Evolutionary conservation across 805 yeast genomes (phyloP), one percentile per base, ranked within the genome.

Genomic region (Candida boleticola): DNA sequence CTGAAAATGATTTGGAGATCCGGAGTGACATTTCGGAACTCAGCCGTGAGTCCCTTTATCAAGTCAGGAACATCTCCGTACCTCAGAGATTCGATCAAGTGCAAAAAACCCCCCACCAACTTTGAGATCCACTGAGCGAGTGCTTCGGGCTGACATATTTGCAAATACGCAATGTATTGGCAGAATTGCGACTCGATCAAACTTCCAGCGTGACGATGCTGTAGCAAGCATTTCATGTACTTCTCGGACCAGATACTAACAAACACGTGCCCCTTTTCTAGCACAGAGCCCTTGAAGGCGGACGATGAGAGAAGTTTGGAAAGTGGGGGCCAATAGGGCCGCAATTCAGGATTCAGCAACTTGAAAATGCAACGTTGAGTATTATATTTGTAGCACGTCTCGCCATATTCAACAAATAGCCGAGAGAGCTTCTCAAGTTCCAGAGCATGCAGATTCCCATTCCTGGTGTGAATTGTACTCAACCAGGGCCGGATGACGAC

Each of bases 141-240:
- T 3, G 35, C 25, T 18, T 39, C 36, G 2, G 34, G 45, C 9
- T 45, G 32, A n/a, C 20, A 29, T 3, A 32, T 29, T 3, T 46
- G 29, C 16, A 51, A 30, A 5, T 40, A 22, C 3, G 55, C 45
- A 27, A 57, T 38, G 40, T 50, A 50, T 33, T 53, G 60, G n/a
- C 51, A 35, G 33, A 55, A 58, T 35, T 54, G 56, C 10, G 34
- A 18, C 35, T 27, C 5, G 31, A n/a, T 18, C 39, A 10, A 16
- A 34, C 35, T 17, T n/a, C 26, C n/a, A 17, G 30, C 17, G 22
- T 14, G 27, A 27, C 42, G 23, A 18, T 32, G 11, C 27, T 32
- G 11, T 22, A 36, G n/a, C 19, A 29, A n/a, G 6, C 6, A 6
- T 30, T 17, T 14, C 6, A 10, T 17, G 14, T 30, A 30, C 19